Base-by-base conservation (phyloP, 2,329 filamentous ascomycete species). In the Fusarium lateritium region DNA sequence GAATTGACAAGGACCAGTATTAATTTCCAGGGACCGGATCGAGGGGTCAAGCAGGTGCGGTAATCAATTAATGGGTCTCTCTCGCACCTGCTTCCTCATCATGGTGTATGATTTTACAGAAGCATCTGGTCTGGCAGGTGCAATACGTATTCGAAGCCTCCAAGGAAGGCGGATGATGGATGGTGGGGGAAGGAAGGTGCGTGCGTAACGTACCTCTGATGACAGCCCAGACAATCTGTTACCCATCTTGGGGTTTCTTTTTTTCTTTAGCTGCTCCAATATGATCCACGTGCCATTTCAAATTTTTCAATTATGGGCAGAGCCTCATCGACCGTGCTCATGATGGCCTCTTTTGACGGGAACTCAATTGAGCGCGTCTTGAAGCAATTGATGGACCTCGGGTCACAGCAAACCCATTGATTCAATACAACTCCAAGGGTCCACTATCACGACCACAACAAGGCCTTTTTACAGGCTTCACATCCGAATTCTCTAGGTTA, bases 161-260 rank as follows among this genome's bases (percentile, higher is more conserved):
- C 11, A 49, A 49, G 59, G 55, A 63, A 33, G 28, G 36, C 51
- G 39, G 49, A 26, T 49, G 65, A 44, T 65, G 65, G 68, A 70
- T 68, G 67, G 67, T 70, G 69, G 69, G 68, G 53, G 58, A 52
- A 53, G 49, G 49, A 55, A 69, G 58, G 62, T 71, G 61, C 55
- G 59, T 57, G 62, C 52, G 47, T 46, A 72, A 65, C 60, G 67
- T 73, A 73, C 60, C 55, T 66, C 43, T 69, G 67, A 71, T 64
- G 70, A 65, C 65, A 73, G 67, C 58, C 58, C 19, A 22, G 42
- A 8, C n/a, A 33, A 54, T 57, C 47, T 69, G 62, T 62, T 59
- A 62, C 66, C 62, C 56, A 69, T 62, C 63, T 69, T 67, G 71
- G 56, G 59, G 50, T 73, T 72, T 62, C 63, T 65, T 73, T 73